Evolutionary conservation across 805 yeast genomes (phyloP), one percentile per base, ranked within the genome.

Genomic region (Limtongia smithiae): DNA sequence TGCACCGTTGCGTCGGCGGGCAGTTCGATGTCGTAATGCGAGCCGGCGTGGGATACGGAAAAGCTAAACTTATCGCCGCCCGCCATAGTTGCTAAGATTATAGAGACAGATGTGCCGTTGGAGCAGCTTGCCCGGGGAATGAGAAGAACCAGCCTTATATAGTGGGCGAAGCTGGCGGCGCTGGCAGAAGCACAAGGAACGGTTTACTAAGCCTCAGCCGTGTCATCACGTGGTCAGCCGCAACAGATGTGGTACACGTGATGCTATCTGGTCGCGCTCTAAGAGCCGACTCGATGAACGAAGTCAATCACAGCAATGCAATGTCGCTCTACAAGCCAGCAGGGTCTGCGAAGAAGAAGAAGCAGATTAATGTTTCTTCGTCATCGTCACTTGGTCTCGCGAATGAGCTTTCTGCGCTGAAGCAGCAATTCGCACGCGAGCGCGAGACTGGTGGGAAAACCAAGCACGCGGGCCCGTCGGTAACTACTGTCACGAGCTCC

Each of bases 341-440:
- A 17, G 38, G 28, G 20, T 51, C 37, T 28, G 35, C 38, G 2
- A 27, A 21, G 17, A 14, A 17, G 11, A 41, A 30, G 43, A 53
- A 48, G 40, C 33, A 33, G 18, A 53, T 55, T 22, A 31, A 7
- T 2, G 54, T 55, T 12, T 55, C 59, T 12, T 37, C 58, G 24
- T 31, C 59, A 9, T 53, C 58, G 3, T 44, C 52, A 11, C 46
- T 53, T 11, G 49, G 46, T 3, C 44, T 55, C 9, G 37, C 55
- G 4, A 50, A 35, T 20, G 59, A 55, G 31, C 47, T 55, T 11
- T 42, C 59, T 8, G n/a, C 35, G 14, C 41, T 50, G 28, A 48
- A 44, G 8, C 51, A 52, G 39, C 37, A 44, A 15, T 54, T 54
- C 30, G 51, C 48, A 20, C 42, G 44, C 7, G 54, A 51, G 34